Conservation (phyloP, 1,139 yeast genomes). For the Candida mesenterica region DNA sequence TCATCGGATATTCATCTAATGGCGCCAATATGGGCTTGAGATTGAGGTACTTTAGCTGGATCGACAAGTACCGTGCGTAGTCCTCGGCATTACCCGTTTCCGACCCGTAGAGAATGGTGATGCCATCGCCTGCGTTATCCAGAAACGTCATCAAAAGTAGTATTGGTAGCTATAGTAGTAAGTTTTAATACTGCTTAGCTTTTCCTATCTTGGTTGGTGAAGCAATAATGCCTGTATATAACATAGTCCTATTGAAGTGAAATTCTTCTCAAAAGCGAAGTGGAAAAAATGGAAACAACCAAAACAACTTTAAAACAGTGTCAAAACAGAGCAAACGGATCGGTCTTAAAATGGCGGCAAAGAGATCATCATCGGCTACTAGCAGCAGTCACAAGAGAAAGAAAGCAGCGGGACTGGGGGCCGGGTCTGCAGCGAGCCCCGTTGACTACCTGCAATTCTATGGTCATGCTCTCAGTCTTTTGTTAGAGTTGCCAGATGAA, state of each 20-base stretch:
- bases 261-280: no score
- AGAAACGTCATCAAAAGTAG: no score
- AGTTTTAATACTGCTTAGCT: no score
- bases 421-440: slow-evolving; percentile 14
- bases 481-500: slow-evolving; percentile 31
- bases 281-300: no score
- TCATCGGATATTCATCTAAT: slow-evolving; percentile 63
- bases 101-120: slow-evolving; percentile 79
- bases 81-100: slow-evolving; percentile 94
- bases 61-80: slow-evolving; percentile 65
- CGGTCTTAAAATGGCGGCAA: slow-evolving; percentile 14
- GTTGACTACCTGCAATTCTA: slow-evolving; percentile 28
- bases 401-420: slow-evolving; percentile 12
- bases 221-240: no score
- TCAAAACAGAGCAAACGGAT: no score
- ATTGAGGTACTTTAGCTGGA: slow-evolving; percentile 54
- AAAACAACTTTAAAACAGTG: no score
- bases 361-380: slow-evolving; percentile 11
- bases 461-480: slow-evolving; percentile 24
- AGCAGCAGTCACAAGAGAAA: slow-evolving; percentile 13
- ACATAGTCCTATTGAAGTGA: no score
- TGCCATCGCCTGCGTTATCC: no score
- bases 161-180: no score
- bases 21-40: slow-evolving; percentile 51
- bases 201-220: background rate